These are phyloP conservation scores for Cladosporium cucumerinum DNA, from an alignment of 2,329 filamentous ascomycete genomes.

Conservation along the genomic window DNA sequence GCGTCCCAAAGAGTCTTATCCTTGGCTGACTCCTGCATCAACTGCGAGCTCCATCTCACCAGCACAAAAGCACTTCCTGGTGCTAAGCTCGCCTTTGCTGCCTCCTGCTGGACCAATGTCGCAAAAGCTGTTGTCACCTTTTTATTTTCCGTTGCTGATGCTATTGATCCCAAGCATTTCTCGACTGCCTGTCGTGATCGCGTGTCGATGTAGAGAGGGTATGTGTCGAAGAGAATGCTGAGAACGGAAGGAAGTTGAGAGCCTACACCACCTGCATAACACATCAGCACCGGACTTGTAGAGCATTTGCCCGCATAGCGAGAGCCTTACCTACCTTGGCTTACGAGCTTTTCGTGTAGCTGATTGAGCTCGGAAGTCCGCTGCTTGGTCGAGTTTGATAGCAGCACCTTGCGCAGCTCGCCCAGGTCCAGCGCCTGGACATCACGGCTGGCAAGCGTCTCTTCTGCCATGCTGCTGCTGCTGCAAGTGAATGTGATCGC, in stretches of 20 bases:
- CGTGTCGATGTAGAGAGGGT: conserved; percentile 82
- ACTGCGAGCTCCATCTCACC: conserved; percentile 80
- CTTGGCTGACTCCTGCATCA: conserved; percentile 68
- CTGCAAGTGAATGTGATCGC: neutral
- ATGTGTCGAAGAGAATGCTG: conserved; percentile 77
- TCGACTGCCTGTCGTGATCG: conserved; percentile 79
- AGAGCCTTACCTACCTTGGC: conserved; percentile 39
- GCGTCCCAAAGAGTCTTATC: conserved; percentile 59
- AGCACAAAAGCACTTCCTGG: conserved; percentile 80
- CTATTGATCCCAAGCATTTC: conserved; percentile 68
- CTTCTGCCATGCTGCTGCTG: conserved; percentile 23
- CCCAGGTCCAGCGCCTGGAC: conserved; percentile 23
- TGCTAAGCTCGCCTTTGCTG: conserved; percentile 73
- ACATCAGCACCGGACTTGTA: neutral
- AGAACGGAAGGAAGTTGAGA: conserved; percentile 42
- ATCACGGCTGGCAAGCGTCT: conserved; percentile 23
- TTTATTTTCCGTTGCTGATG: conserved; percentile 57
- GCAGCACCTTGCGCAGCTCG: conserved; percentile 37
- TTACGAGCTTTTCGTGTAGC: conserved; percentile 43
- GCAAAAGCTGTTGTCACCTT: conserved; percentile 62
- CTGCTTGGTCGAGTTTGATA: conserved; percentile 49
- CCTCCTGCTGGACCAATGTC: conserved; percentile 66
- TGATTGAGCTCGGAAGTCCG: conserved; percentile 44
- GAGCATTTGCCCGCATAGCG: conserved; percentile 14
- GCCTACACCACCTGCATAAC: conserved; percentile 7